A percentile compares a stretch with the other conserved stretches of the same genome.
These are phyloP conservation scores for Podaxis sp. DNA, from an alignment of 768 basidiomycete species.

Conservation along the genomic window DNA sequence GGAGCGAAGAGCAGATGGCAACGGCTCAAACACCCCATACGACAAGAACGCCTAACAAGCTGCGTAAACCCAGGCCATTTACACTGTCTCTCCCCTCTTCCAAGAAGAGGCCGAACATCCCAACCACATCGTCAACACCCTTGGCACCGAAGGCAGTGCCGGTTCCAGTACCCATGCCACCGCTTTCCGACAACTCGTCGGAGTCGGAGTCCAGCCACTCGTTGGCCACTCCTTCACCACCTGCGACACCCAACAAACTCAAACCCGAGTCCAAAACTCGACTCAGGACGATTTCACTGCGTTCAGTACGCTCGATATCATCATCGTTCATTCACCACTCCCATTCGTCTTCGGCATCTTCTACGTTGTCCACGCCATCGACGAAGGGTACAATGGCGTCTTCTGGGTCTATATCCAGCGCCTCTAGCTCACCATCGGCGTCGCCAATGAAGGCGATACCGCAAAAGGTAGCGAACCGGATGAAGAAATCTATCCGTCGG, in stretches of 20 bases:
- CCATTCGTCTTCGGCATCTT: conserved; percentile 2
- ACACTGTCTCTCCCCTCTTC: conserved; percentile 9
- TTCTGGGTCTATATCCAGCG: conserved; percentile 4
- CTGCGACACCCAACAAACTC: background rate
- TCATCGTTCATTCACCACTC: conserved; percentile 11
- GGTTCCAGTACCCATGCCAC: background rate
- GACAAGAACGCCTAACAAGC: conserved; percentile 7
- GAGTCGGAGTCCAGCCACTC: background rate
- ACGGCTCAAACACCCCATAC: background rate
- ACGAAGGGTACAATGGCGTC: conserved; percentile 10
- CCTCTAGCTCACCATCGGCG: conserved; percentile 14
- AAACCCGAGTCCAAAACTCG: conserved; percentile 3
- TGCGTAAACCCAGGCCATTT: conserved; percentile 13
- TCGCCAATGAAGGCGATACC: conserved; percentile 24
- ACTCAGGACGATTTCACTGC: conserved; percentile 9
- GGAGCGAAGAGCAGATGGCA: background rate
- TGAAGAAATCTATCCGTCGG: conserved; percentile 32
- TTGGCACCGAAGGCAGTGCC: background rate
- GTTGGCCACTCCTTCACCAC: background rate
- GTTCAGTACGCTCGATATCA: conserved; percentile 16
- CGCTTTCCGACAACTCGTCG: background rate
- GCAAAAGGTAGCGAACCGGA: conserved; percentile 29
- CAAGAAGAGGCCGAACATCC: conserved; percentile 1
- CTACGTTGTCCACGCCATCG: conserved; percentile 9
- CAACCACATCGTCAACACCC: background rate